A percentile compares a stretch with the other conserved stretches of the same genome.
Evolutionary conservation across 2,329 filamentous ascomycete species (phyloP).

Genomic region (Tolypocladium album): DNA sequence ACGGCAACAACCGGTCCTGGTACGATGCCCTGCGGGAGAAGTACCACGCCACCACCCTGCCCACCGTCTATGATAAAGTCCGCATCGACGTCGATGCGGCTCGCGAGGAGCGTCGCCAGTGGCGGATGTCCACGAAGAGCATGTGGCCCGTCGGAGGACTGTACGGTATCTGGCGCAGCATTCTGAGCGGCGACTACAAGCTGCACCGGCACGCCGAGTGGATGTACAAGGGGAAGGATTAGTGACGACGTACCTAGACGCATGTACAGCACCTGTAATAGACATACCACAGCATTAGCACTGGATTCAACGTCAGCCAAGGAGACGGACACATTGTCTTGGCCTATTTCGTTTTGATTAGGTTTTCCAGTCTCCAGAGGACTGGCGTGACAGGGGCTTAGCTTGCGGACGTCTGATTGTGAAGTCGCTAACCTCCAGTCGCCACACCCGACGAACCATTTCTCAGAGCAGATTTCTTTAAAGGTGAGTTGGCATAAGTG

Average conservation of each 20-base stretch:
- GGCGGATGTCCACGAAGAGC: constrained; percentile 32
- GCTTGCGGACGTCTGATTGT: no score
- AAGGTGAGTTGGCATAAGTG: no score
- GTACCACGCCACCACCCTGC: constrained; percentile 51
- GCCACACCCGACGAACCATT: no score
- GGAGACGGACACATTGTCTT: neutral
- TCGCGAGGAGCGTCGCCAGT: constrained; percentile 23
- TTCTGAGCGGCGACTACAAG: constrained; percentile 44
- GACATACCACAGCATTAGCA: neutral
- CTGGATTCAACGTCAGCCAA: neutral
- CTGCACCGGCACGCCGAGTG: constrained; percentile 42
- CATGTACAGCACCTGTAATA: neutral
- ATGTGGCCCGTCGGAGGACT: constrained; percentile 47
- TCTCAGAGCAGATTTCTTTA: no score
- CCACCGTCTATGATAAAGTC: constrained; percentile 63
- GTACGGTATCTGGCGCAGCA: constrained; percentile 48
- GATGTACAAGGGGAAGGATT: constrained; percentile 32
- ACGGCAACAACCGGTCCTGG: constrained; percentile 41
- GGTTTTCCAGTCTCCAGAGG: neutral
- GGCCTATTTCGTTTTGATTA: neutral
- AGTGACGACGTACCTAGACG: neutral
- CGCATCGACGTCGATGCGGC: constrained; percentile 40
- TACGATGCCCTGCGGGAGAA: constrained; percentile 53
- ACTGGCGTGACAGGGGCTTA: neutral
- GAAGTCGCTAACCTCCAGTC: no score